A percentile compares a stretch with the other conserved stretches of the same genome.
phyloP scores from a whole-genome alignment of 2,329 filamentous ascomycete genomes.

The Pseudopyrenochaeta lycopersici region DNA sequence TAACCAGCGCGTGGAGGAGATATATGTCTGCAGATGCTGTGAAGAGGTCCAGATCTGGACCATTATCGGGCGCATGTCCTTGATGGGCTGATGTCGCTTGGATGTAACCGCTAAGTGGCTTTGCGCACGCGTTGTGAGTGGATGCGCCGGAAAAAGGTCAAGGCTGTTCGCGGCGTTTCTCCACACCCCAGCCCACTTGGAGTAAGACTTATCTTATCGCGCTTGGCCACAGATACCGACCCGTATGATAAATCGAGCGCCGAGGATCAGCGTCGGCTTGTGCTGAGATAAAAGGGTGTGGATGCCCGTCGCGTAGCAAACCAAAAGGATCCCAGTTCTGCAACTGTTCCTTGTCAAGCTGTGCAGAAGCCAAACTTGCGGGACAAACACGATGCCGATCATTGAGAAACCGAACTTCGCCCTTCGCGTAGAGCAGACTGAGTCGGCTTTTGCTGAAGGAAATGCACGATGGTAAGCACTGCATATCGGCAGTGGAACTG shows the following conservation, averaged over 20 bases:
- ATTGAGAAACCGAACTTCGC: constrained; percentile 49
- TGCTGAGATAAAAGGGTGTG: constrained; percentile 11
- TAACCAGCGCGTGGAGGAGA: too few species aligned
- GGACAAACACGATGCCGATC: constrained; percentile 29
- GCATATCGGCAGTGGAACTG: not conserved
- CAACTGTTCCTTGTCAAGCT: not conserved
- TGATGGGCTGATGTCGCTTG: not conserved
- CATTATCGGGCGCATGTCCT: too few species aligned
- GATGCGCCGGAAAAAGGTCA: not conserved
- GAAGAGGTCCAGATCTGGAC: too few species aligned
- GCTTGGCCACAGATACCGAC: constrained; percentile 9
- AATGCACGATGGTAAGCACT: constrained; percentile 45
- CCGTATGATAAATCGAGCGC: constrained; percentile 5
- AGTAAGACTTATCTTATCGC: constrained; percentile 17
- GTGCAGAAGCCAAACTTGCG: not conserved
- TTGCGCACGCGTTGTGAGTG: constrained; percentile 9
- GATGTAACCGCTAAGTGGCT: not conserved
- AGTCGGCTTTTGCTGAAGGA: constrained; percentile 57
- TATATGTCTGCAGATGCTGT: too few species aligned
- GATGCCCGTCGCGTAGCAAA: not conserved
- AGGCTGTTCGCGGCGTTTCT: not conserved
- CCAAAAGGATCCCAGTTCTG: not conserved
- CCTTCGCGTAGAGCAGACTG: constrained; percentile 55
- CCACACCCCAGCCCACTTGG: constrained; percentile 1
- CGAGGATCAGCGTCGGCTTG: not conserved